Conservation (phyloP, 345 rosid species). For the Mallotus nudiflorus region DNA sequence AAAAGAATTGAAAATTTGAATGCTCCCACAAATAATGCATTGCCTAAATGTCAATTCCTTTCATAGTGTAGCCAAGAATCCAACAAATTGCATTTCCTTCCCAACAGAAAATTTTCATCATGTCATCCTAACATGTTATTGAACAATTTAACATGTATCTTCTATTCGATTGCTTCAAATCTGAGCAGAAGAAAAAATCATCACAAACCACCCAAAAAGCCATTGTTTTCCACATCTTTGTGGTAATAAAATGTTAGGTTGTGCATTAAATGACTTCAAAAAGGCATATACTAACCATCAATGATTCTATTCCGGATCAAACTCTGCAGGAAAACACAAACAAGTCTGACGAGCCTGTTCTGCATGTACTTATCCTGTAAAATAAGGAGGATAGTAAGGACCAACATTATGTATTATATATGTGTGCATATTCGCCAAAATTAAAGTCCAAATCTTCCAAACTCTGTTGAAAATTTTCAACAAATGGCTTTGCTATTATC, state of each 20-base stretch:
- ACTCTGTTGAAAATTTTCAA: too few relatives aligned
- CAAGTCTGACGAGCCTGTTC: constrained; percentile 98
- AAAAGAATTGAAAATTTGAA: too few relatives aligned
- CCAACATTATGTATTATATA: too few relatives aligned
- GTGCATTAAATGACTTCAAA: background rate
- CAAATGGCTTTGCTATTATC: too few relatives aligned
- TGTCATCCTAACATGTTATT: too few relatives aligned
- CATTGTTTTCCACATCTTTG: background rate
- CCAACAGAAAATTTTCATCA: too few relatives aligned
- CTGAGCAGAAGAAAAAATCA: background rate
- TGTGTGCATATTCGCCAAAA: too few relatives aligned
- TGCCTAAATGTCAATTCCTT: background rate
- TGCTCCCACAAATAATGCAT: background rate
- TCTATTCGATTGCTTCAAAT: too few relatives aligned
- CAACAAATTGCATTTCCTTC: too few relatives aligned
- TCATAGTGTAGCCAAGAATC: background rate
- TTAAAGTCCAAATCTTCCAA: too few relatives aligned
- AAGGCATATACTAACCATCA: constrained; percentile 52
- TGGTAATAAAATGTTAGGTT: background rate
- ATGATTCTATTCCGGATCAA: constrained; percentile 85
- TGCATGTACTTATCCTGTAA: constrained; percentile 98
- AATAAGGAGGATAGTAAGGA: constrained; percentile 7
- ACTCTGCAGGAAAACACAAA: constrained; percentile 95
- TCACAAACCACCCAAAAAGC: background rate
- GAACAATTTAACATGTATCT: background rate